These are phyloP conservation scores for Cordyceps cicadae DNA, from an alignment of 2,329 filamentous ascomycete genomes.

Conservation along the genomic window DNA sequence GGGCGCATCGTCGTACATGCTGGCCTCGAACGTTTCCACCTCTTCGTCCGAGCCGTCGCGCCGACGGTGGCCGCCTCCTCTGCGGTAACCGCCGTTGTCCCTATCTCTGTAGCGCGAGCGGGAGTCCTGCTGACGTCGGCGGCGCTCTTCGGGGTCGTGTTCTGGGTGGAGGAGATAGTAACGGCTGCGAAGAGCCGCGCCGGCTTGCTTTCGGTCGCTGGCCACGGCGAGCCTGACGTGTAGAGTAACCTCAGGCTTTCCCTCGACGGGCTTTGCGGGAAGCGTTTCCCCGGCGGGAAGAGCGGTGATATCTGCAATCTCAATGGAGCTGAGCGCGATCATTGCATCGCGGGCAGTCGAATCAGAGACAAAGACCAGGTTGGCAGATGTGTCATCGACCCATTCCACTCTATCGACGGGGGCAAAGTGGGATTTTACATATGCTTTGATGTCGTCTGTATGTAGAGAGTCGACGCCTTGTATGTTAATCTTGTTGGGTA, in stretches of 20 bases:
- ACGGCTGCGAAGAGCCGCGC: constrained; percentile 71
- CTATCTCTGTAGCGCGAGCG: constrained; percentile 58
- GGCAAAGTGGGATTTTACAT: constrained; percentile 60
- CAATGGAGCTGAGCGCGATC: constrained; percentile 40
- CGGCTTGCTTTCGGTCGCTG: constrained; percentile 69
- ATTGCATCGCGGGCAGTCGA: constrained; percentile 46
- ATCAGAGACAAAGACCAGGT: constrained; percentile 64
- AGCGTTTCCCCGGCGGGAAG: constrained; percentile 56
- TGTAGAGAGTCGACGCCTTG: constrained; percentile 75
- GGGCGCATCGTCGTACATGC: constrained; percentile 70
- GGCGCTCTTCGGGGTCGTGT: constrained; percentile 69
- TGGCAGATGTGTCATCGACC: constrained; percentile 90
- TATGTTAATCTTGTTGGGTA: constrained; percentile 64
- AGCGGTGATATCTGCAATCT: constrained; percentile 45
- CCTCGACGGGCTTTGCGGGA: constrained; percentile 59
- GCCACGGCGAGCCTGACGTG: constrained; percentile 64
- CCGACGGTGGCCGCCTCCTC: constrained; percentile 33
- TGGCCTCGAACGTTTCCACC: constrained; percentile 57
- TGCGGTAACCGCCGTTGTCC: constrained; percentile 28
- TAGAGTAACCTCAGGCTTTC: constrained; percentile 60
- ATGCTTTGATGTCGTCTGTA: constrained; percentile 70
- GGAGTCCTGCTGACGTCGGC: constrained; percentile 47
- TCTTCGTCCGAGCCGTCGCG: constrained; percentile 40
- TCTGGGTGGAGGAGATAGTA: constrained; percentile 93
- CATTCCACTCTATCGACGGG: constrained; percentile 66